Conservation (phyloP, 1,139 yeast genomes). For the Magnusiomyces suaveolens region DNA sequence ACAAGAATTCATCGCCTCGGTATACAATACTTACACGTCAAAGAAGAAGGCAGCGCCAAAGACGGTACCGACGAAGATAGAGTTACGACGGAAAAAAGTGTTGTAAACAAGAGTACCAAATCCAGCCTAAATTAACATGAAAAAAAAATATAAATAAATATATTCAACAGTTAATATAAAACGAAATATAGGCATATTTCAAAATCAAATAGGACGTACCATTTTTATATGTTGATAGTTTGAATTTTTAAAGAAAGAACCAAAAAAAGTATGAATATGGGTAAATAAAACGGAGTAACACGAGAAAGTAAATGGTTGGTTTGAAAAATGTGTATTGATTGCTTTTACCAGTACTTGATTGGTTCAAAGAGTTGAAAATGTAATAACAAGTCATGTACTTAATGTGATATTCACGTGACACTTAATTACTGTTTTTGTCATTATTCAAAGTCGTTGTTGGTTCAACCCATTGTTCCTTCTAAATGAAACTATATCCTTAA, state of each 20-base stretch:
- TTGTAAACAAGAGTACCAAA: conserved; percentile 50
- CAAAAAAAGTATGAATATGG: not conserved
- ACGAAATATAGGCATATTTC: not conserved
- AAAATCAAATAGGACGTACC: not conserved
- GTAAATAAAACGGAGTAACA: not conserved
- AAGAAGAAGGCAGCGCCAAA: conserved; percentile 83
- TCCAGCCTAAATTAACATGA: conserved; percentile 25
- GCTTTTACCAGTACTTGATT: not conserved
- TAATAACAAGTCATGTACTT: not conserved
- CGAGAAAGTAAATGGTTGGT: not conserved
- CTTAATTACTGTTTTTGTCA: no score
- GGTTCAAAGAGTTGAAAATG: not conserved
- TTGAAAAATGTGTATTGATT: not conserved
- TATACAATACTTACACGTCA: conserved; percentile 45
- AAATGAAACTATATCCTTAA: no score
- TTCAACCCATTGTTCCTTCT: no score
- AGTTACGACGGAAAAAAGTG: conserved; percentile 84
- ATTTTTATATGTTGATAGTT: not conserved
- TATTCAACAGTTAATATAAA: no score
- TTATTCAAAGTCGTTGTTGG: no score
- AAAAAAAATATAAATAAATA: not conserved
- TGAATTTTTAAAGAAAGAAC: not conserved
- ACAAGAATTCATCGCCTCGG: not conserved
- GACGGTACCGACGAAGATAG: conserved; percentile 76
- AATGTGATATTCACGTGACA: no score